Conservation (phyloP, 2,329 filamentous ascomycete genomes). For the Aspergillus sp. region DNA sequence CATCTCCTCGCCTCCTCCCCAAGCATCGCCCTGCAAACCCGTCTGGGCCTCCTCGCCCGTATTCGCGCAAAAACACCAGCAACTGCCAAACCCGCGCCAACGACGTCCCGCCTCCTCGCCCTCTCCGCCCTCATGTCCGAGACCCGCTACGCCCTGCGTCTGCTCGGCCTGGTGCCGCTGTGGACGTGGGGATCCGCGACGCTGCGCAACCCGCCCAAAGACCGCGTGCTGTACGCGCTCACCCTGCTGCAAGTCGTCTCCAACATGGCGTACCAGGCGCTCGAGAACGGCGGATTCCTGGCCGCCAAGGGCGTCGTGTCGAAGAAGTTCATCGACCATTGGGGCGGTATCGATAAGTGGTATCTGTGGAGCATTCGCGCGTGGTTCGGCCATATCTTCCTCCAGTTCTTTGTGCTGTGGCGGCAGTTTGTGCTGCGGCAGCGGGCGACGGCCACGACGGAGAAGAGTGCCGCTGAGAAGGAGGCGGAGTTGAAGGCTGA, state of each 20-base stretch:
- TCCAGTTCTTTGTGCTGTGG: constrained; percentile 69
- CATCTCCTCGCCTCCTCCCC: constrained; percentile 58
- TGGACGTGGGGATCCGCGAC: constrained; percentile 74
- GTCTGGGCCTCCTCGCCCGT: constrained; percentile 40
- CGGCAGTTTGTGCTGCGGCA: constrained; percentile 39
- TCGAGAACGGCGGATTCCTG: constrained; percentile 83
- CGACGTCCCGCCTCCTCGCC: constrained; percentile 50
- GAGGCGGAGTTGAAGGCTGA: constrained; percentile 26
- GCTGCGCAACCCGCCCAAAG: constrained; percentile 44
- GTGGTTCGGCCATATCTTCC: constrained; percentile 74
- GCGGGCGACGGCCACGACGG: constrained; percentile 22
- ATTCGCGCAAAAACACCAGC: constrained; percentile 20
- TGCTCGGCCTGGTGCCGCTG: constrained; percentile 68
- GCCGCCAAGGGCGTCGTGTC: constrained; percentile 67
- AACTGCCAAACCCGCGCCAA: constrained; percentile 19
- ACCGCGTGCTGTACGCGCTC: constrained; percentile 50
- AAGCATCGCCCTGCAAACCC: constrained; percentile 38
- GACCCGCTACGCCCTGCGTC: constrained; percentile 50
- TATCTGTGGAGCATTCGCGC: constrained; percentile 72
- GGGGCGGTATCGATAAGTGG: constrained; percentile 57
- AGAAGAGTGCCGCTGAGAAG: constrained; percentile 25
- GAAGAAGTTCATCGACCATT: constrained; percentile 35
- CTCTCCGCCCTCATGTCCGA: constrained; percentile 48
- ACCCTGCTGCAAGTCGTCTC: constrained; percentile 66
- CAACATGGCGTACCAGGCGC: constrained; percentile 68